A percentile compares a stretch with the other conserved stretches of the same genome.
phyloP scores from a whole-genome alignment of 768 basidiomycete genomes.

The Podaxis sp. region DNA sequence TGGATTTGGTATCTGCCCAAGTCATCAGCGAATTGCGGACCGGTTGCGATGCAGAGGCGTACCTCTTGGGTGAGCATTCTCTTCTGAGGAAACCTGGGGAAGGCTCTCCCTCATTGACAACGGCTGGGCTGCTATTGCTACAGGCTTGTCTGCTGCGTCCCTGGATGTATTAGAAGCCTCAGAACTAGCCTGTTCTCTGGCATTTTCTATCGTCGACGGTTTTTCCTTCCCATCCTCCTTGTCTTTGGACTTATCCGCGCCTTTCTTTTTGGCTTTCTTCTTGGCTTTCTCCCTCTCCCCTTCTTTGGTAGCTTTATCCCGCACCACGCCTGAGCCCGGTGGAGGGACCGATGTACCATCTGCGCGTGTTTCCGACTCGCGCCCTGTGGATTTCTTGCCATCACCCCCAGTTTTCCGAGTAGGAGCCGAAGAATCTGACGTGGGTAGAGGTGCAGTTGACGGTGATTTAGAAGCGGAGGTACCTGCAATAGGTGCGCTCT shows the following conservation, averaged over 20 bases:
- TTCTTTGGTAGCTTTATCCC: slow-evolving; percentile 12
- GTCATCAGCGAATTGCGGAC: background rate
- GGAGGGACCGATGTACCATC: background rate
- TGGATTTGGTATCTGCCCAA: background rate
- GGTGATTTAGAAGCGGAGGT: slow-evolving; percentile 2
- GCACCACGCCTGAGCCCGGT: background rate
- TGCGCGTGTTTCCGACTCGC: background rate
- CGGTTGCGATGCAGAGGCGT: background rate
- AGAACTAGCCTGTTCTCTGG: background rate
- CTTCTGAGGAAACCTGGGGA: background rate
- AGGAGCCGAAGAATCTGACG: background rate
- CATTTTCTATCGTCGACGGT: slow-evolving; percentile 12
- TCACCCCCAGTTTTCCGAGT: background rate
- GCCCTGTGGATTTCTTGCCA: slow-evolving; percentile 4
- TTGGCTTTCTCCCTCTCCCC: slow-evolving; percentile 9
- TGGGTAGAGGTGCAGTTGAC: background rate
- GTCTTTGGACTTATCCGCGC: slow-evolving; percentile 8
- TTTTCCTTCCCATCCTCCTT: slow-evolving; percentile 12
- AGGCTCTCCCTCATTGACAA: background rate
- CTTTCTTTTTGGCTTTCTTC: slow-evolving; percentile 20
- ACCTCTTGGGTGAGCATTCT: background rate
- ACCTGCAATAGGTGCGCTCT: background rate
- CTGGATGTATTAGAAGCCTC: background rate
- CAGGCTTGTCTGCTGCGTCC: background rate
- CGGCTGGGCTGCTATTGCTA: background rate